These are phyloP conservation scores for Pseudisothecium myosuroides DNA, from an alignment of 225 moss, liverwort and hornwort species.

Conservation along the genomic window DNA sequence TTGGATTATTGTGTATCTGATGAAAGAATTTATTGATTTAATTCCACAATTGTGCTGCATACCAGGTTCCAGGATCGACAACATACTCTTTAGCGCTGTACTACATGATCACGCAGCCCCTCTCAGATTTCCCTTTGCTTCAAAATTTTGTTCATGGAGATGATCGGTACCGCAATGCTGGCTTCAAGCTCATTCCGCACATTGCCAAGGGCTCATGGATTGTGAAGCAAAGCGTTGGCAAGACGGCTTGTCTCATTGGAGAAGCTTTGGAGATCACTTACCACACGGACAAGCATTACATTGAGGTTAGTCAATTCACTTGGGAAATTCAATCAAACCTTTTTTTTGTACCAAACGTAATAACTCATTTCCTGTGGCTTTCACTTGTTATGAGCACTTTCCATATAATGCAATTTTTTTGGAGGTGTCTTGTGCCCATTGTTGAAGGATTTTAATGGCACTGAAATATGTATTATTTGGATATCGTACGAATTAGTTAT, in stretches of 20 bases:
- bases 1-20: background rate
- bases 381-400: background rate
- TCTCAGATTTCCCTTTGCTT: slow-evolving; percentile 75
- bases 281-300: slow-evolving; percentile 68
- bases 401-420: background rate
- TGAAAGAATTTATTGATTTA: background rate
- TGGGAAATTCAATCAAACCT: background rate
- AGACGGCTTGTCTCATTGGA: slow-evolving; percentile 94
- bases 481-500: background rate
- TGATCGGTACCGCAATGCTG: slow-evolving; percentile 75
- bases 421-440: background rate
- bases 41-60: background rate
- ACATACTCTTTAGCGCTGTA: slow-evolving; percentile 66
- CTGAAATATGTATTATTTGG: background rate
- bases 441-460: background rate
- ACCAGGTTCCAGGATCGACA: slow-evolving; percentile 82
- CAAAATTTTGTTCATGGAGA: slow-evolving; percentile 81
- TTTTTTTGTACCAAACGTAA: too few species aligned
- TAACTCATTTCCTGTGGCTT: background rate
- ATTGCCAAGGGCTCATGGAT: slow-evolving; percentile 99
- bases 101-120: slow-evolving; percentile 71
- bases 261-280: slow-evolving; percentile 92
- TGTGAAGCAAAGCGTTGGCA: slow-evolving; percentile 99
- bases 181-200: slow-evolving; percentile 96
- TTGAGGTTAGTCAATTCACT: slow-evolving; percentile 46